A percentile compares a stretch with the other conserved stretches of the same genome.
Evolutionary conservation across 2,329 filamentous ascomycete genomes (phyloP).

Genomic region (Tothia fuscella): DNA sequence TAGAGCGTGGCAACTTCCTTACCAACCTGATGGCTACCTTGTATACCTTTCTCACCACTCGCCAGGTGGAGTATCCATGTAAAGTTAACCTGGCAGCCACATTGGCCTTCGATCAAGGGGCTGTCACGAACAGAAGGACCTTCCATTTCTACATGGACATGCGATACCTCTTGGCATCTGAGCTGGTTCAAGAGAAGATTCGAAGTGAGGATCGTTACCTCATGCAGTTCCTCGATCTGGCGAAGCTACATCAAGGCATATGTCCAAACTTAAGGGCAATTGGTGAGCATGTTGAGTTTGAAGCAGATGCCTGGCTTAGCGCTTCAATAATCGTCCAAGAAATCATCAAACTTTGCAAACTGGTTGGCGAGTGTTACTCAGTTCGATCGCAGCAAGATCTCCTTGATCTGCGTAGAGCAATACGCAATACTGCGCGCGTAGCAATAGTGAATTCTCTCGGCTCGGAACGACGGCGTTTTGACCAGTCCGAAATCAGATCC

Average conservation of each 20-base stretch:
- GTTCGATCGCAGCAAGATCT: slow-evolving; percentile 53
- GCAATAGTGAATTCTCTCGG: slow-evolving; percentile 86
- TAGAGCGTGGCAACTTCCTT: slow-evolving; percentile 89
- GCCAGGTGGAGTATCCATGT: slow-evolving; percentile 89
- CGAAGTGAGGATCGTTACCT: slow-evolving; percentile 77
- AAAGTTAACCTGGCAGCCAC: slow-evolving; percentile 78
- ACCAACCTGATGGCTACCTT: slow-evolving; percentile 92
- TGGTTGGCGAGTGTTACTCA: slow-evolving; percentile 78
- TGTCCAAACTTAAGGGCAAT: slow-evolving; percentile 87
- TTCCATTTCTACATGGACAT: slow-evolving; percentile 97
- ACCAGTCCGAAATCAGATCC: slow-evolving; percentile 76
- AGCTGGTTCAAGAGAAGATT: slow-evolving; percentile 76
- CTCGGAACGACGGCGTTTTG: slow-evolving; percentile 75
- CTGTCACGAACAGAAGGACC: slow-evolving; percentile 87
- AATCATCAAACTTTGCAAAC: slow-evolving; percentile 82
- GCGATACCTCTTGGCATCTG: slow-evolving; percentile 78
- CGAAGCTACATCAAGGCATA: slow-evolving; percentile 93
- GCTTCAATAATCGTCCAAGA: slow-evolving; percentile 89
- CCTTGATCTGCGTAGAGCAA: slow-evolving; percentile 55
- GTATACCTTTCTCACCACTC: slow-evolving; percentile 91
- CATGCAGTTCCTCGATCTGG: slow-evolving; percentile 86
- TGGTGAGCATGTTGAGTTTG: slow-evolving; percentile 94
- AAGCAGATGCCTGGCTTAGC: slow-evolving; percentile 96
- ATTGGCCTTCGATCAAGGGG: slow-evolving; percentile 84
- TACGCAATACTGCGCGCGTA: slow-evolving; percentile 63